Base-by-base conservation (phyloP, 2,329 filamentous ascomycete species). In the Ploettnerulaceae sp. region DNA sequence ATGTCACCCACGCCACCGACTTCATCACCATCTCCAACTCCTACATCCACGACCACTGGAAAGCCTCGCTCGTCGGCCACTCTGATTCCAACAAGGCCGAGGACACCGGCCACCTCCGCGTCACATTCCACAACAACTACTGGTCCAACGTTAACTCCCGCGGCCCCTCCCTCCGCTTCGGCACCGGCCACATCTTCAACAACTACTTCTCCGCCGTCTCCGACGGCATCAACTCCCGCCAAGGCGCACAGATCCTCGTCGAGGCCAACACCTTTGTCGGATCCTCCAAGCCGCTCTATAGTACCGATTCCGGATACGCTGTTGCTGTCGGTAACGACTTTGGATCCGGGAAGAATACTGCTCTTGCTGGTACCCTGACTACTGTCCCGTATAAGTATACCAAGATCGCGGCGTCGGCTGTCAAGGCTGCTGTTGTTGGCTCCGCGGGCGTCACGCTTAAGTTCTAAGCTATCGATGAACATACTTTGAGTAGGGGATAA, bases 111-210 rank as follows among this genome's bases (percentile, higher is more conserved):
- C 71, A 80, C 60, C 70, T 85, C 35, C 74, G 69, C 60, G 69
- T 86, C 46, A 85, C 82, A 46, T 82, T 81, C 63, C 72, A 74
- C 67, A 77, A 82, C 71, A 85, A 85, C 74, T 71, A 77, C 69
- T 84, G 72, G 71, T 59, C 61, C 55, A 82, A 84, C 69, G 65
- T 83, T 61, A 79, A 82, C 71, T 81, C 76, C 5, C 81, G 82
- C 45, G 68, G 66, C 1, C 82, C 82, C 5, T 78, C 75, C 3
- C 62, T 84, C 63, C 79, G 81, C 56, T 85, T 85, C 67, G 82
- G 81, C 25, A 83, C 77, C 31, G 79, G 69, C 9, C 82, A 86
- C 66, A 61, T 77, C 58, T 77, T 73, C 69, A 80, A 77, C 70
- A 71, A 67, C 59, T 72, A 69, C 64, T 68, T 68, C 61, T 63